A percentile compares a stretch with the other conserved stretches of the same genome.
These are phyloP conservation scores for Friedmanniomyces endolithicus DNA, from an alignment of 495 filamentous ascomycete genomes.

Conservation along the genomic window DNA sequence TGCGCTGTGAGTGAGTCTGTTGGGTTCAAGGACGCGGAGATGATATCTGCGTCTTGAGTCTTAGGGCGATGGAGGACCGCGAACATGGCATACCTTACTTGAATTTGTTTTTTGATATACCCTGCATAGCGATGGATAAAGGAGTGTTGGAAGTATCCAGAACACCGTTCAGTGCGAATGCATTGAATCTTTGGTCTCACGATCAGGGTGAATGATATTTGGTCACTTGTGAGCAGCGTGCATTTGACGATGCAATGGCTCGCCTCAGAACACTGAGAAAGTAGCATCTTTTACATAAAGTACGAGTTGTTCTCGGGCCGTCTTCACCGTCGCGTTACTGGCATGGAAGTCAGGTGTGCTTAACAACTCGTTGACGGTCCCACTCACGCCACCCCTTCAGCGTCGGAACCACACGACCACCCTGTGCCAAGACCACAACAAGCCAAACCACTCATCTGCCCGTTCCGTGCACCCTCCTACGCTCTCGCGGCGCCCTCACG, in stretches of 20 bases:
- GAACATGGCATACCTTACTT: neutral
- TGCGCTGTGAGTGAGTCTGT: neutral
- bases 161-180: too few species aligned
- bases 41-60: too few species aligned
- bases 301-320: constrained; percentile 5
- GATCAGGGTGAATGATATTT: neutral
- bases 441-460: too few species aligned
- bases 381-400: neutral
- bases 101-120: neutral
- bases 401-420: neutral
- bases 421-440: neutral
- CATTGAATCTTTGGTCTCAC: too few species aligned
- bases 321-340: constrained; percentile 1
- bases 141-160: neutral
- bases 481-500: neutral
- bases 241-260: constrained; percentile 5
- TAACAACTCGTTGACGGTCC: constrained; percentile 10
- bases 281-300: too few species aligned
- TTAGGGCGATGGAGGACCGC: neutral
- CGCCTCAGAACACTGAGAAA: too few species aligned
- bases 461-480: too few species aligned
- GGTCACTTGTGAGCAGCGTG: neutral
- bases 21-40: neutral
- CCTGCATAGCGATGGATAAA: neutral
- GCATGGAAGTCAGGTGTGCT: constrained; percentile 2